These are phyloP conservation scores for Ilyonectria mors-panacis DNA, from an alignment of 2,329 filamentous ascomycete species.

Conservation along the genomic window DNA sequence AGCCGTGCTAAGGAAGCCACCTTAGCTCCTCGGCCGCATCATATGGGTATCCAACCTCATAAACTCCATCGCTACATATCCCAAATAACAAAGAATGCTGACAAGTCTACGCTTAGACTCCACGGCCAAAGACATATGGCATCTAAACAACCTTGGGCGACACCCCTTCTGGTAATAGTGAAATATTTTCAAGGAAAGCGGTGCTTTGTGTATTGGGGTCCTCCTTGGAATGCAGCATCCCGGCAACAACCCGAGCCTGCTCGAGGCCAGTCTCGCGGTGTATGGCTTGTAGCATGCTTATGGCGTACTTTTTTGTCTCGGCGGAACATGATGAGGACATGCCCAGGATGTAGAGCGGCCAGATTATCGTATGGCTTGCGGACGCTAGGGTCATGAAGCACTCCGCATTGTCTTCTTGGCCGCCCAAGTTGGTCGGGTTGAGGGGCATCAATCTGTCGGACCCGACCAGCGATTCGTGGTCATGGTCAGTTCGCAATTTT, in stretches of 20 bases:
- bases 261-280: slow-evolving; percentile 62
- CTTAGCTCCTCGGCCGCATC: slow-evolving; percentile 15
- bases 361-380: slow-evolving; percentile 64
- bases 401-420: slow-evolving; percentile 55
- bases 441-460: slow-evolving; percentile 54
- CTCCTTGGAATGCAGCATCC: slow-evolving; percentile 57
- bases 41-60: slow-evolving; percentile 27
- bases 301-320: slow-evolving; percentile 60
- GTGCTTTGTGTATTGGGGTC: slow-evolving; percentile 11
- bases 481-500: slow-evolving; percentile 18
- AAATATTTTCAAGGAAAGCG: slow-evolving; percentile 42
- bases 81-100: slow-evolving; percentile 7
- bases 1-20: slow-evolving; percentile 35
- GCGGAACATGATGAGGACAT: slow-evolving; percentile 62
- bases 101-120: slow-evolving; percentile 2
- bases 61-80: slow-evolving; percentile 26
- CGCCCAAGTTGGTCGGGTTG: slow-evolving; percentile 56
- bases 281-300: slow-evolving; percentile 61
- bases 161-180: slow-evolving; percentile 43
- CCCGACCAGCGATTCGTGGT: slow-evolving; percentile 39
- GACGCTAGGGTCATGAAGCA: slow-evolving; percentile 65
- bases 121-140: background rate
- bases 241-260: slow-evolving; percentile 61
- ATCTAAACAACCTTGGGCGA: slow-evolving; percentile 49
- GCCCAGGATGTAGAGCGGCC: slow-evolving; percentile 66